Percentiles rank a stretch among this genome's conserved stretches.
Evolutionary conservation across 2,329 filamentous ascomycete species (phyloP).

Genomic region (Aspergillus jensenii): DNA sequence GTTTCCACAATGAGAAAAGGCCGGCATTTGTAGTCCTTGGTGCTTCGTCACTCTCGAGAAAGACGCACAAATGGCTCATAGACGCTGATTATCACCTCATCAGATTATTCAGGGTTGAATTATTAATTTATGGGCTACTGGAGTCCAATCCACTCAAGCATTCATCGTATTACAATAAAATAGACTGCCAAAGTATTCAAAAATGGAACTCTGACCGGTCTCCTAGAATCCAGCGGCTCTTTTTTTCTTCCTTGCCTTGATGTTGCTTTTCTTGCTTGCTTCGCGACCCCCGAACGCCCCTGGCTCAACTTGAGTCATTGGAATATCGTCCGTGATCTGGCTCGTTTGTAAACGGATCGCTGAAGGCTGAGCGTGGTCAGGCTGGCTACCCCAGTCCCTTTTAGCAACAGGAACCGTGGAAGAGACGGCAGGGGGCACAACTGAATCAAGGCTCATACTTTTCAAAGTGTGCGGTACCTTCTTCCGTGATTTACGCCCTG

Average conservation of each 20-base stretch:
- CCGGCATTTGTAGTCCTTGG: background rate
- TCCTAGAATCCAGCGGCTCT: slow-evolving; percentile 42
- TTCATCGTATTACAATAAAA: background rate
- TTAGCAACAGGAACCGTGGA: slow-evolving; percentile 25
- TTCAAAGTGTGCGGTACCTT: slow-evolving; percentile 25
- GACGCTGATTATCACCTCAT: slow-evolving; percentile 4
- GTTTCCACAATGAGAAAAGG: background rate
- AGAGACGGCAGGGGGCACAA: slow-evolving; percentile 21
- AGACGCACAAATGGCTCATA: slow-evolving; percentile 4
- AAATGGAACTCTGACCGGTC: background rate
- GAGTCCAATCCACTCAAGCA: background rate
- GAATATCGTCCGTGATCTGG: slow-evolving; percentile 32
- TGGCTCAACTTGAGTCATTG: slow-evolving; percentile 44
- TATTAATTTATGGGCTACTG: background rate
- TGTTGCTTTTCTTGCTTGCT: slow-evolving; percentile 24
- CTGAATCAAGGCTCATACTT: slow-evolving; percentile 13
- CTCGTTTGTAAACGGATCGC: slow-evolving; percentile 31
- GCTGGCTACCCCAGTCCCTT: slow-evolving; percentile 34
- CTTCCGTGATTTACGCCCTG: slow-evolving; percentile 26
- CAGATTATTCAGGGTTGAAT: background rate
- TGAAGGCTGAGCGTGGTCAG: slow-evolving; percentile 21
- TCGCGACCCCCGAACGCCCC: slow-evolving; percentile 40
- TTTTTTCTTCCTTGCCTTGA: slow-evolving; percentile 40
- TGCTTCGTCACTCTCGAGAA: background rate
- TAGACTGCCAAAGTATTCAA: background rate